These are phyloP conservation scores for Cyberlindnera euphorbiiphila DNA, from an alignment of 805 yeast species.

Conservation along the genomic window DNA sequence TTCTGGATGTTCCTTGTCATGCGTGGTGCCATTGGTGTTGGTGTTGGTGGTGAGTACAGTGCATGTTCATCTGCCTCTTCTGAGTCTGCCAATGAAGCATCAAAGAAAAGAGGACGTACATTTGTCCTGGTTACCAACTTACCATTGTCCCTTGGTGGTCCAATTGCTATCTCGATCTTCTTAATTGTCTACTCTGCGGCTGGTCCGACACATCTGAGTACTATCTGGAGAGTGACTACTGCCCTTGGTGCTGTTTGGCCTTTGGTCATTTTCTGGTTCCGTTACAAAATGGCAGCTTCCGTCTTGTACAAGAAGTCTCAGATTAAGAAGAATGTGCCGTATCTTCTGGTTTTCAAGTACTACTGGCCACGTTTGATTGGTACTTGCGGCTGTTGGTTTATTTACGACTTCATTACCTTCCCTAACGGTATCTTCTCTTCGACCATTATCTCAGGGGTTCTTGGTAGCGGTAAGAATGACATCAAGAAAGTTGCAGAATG, in stretches of 20 bases:
- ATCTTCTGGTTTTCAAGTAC: constrained; percentile 54
- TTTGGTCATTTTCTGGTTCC: constrained; percentile 63
- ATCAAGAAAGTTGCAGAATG: constrained; percentile 65
- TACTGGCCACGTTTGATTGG: constrained; percentile 70
- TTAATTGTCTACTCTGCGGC: constrained; percentile 64
- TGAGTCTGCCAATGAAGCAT: constrained; percentile 70
- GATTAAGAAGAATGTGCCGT: constrained; percentile 54
- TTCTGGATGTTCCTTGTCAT: constrained; percentile 74
- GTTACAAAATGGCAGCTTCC: constrained; percentile 66
- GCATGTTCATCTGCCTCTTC: constrained; percentile 65
- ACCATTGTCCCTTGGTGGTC: constrained; percentile 74
- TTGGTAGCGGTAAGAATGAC: constrained; percentile 32
- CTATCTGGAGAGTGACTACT: constrained; percentile 68
- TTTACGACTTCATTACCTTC: constrained; percentile 77
- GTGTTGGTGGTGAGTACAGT: constrained; percentile 76
- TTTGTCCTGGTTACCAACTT: constrained; percentile 67
- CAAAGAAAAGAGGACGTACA: constrained; percentile 59
- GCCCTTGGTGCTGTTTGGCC: constrained; percentile 70
- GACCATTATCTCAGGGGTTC: constrained; percentile 54
- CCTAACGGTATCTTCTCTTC: constrained; percentile 72
- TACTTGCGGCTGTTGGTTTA: constrained; percentile 73
- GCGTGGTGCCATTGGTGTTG: constrained; percentile 75
- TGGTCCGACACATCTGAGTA: constrained; percentile 36
- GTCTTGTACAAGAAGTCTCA: constrained; percentile 61
- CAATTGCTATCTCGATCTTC: constrained; percentile 66